Evolutionary conservation across 179 eudicot species (phyloP).

Genomic region (Pouteria campechiana): DNA sequence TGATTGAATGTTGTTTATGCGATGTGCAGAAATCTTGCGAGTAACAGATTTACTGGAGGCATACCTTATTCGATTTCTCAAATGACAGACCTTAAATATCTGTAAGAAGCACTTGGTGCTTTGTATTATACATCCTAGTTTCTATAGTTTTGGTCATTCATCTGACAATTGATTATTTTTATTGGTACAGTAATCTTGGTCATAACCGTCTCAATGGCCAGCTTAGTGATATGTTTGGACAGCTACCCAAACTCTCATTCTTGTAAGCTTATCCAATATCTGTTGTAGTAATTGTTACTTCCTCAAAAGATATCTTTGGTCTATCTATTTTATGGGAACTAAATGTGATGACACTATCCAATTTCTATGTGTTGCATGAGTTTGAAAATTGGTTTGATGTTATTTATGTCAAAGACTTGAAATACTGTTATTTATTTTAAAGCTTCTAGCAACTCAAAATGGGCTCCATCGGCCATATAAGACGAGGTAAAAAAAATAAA

Average conservation of each 20-base stretch:
- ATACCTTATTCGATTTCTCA: conserved; percentile 52
- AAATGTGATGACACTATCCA: too few species aligned
- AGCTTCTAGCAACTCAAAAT: too few species aligned
- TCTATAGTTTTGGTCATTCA: not conserved
- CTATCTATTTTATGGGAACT: too few species aligned
- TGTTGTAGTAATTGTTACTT: too few species aligned
- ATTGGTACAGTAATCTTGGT: conserved; percentile 37
- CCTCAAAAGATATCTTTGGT: too few species aligned
- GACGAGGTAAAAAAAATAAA: too few species aligned
- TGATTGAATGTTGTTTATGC: too few species aligned
- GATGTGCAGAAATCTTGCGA: conserved; percentile 39
- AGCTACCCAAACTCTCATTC: conserved; percentile 34
- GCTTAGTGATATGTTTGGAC: conserved; percentile 39
- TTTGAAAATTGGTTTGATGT: too few species aligned
- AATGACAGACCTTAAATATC: conserved; percentile 33
- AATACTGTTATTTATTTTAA: too few species aligned
- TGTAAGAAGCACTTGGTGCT: conserved; percentile 26
- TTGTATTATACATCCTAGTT: not conserved
- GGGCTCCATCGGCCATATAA: too few species aligned
- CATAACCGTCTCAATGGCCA: conserved; percentile 46
- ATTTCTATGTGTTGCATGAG: too few species aligned
- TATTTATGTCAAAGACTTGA: too few species aligned
- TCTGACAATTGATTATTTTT: conserved; percentile 1
- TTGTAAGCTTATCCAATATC: conserved; percentile 36
- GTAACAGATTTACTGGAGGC: conserved; percentile 33